A percentile compares a stretch with the other conserved stretches of the same genome.
Conservation (phyloP, 176 grass and related monocot genomes). For the Avena atlantica region DNA sequence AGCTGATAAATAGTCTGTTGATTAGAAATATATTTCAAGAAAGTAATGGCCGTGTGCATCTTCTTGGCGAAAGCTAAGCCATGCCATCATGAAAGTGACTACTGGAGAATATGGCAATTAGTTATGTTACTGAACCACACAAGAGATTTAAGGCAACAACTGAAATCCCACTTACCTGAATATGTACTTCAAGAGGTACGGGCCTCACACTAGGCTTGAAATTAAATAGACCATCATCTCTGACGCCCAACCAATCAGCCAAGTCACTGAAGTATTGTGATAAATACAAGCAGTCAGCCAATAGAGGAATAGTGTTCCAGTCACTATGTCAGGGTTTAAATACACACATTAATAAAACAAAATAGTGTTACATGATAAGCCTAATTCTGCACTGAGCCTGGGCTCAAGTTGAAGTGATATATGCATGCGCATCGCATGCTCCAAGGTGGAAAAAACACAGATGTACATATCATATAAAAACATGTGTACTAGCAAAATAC, state of each 20-base stretch:
- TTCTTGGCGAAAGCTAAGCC: slow-evolving; percentile 34
- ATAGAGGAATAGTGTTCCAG: not conserved
- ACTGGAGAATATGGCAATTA: slow-evolving; percentile 25
- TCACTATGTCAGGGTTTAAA: not conserved
- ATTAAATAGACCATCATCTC: slow-evolving; percentile 89
- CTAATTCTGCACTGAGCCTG: not conserved
- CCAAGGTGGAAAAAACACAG: slow-evolving; percentile 8
- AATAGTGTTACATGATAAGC: not conserved
- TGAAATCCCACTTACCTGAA: slow-evolving; percentile 68
- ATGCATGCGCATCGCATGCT: not conserved
- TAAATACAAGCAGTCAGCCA: slow-evolving; percentile 30
- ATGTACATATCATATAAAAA: slow-evolving; percentile 27
- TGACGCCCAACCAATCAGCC: slow-evolving; percentile 91
- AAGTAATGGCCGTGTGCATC: slow-evolving; percentile 15
- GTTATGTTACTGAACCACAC: slow-evolving; percentile 25
- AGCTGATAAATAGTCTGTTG: slow-evolving; percentile 21
- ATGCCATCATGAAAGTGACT: slow-evolving; percentile 25
- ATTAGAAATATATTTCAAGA: slow-evolving; percentile 30
- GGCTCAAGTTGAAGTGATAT: not conserved
- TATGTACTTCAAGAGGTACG: slow-evolving; percentile 99
- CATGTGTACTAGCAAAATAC: slow-evolving; percentile 8
- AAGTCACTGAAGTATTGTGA: slow-evolving; percentile 69
- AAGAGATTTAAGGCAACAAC: slow-evolving; percentile 26
- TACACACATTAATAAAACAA: not conserved
- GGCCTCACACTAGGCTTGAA: slow-evolving; percentile 98